Evolutionary conservation across 2,329 filamentous ascomycete species (phyloP).

Genomic region (Calonectria pteridis): DNA sequence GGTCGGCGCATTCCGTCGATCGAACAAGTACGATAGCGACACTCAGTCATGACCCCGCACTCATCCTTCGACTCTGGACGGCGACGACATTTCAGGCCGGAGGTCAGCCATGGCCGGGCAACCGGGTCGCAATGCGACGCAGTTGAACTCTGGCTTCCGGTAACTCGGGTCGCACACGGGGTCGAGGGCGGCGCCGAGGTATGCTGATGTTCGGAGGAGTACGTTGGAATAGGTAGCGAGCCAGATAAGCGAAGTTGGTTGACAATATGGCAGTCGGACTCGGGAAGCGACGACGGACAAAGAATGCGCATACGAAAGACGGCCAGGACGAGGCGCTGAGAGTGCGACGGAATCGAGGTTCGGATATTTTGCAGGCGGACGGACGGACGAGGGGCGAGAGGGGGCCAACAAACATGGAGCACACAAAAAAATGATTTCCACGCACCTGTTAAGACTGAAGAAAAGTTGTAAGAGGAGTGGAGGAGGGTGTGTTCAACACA

Average conservation of each 20-base stretch:
- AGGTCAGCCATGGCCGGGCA: constrained; percentile 1
- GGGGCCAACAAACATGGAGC: neutral
- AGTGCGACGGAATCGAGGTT: constrained; percentile 3
- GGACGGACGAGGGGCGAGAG: constrained; percentile 21
- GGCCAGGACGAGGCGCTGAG: neutral
- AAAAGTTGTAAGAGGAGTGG: neutral
- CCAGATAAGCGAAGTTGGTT: neutral
- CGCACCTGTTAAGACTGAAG: constrained; percentile 24
- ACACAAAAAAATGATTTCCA: constrained; percentile 22
- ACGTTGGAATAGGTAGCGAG: neutral
- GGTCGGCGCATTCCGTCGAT: constrained; percentile 12
- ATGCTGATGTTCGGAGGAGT: constrained; percentile 19
- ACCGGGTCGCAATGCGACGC: constrained; percentile 15
- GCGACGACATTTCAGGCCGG: neutral
- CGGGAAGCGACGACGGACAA: neutral
- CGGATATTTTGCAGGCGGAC: constrained; percentile 2
- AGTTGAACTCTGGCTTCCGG: constrained; percentile 21
- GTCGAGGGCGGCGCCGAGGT: constrained; percentile 19
- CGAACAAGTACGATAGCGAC: neutral
- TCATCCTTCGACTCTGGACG: neutral
- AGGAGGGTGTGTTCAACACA: constrained; percentile 8
- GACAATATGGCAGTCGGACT: neutral
- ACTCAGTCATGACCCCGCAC: constrained; percentile 9
- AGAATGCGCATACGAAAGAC: neutral
- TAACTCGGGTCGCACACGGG: constrained; percentile 43